These are phyloP conservation scores for Penicillium rolfsii DNA, from an alignment of 2,329 filamentous ascomycete genomes.

Conservation along the genomic window DNA sequence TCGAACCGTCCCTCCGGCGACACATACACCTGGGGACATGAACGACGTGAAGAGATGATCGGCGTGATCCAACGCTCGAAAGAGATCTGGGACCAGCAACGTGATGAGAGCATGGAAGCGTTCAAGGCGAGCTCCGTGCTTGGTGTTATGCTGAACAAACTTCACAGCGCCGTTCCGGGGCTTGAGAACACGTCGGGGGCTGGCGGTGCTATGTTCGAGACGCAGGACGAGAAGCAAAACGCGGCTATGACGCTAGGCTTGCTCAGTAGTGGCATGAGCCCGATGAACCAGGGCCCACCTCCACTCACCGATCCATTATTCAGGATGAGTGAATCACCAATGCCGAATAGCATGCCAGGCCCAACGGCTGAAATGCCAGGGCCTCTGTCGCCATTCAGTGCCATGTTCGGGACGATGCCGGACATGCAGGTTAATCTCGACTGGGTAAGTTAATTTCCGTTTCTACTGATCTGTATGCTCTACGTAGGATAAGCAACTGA, in stretches of 20 bases:
- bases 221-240: conserved; percentile 62
- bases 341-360: conserved; percentile 29
- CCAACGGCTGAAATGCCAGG: conserved; percentile 44
- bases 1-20: conserved; percentile 42
- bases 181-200: conserved; percentile 31
- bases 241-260: conserved; percentile 73
- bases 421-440: conserved; percentile 63
- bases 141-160: conserved; percentile 81
- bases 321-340: conserved; percentile 36
- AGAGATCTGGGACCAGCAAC: conserved; percentile 77
- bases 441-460: conserved; percentile 57
- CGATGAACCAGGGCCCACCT: conserved; percentile 42
- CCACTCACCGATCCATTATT: conserved; percentile 35
- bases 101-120: conserved; percentile 81
- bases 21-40: conserved; percentile 52
- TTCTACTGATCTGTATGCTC: neutral
- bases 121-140: conserved; percentile 82
- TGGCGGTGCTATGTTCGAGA: conserved; percentile 37
- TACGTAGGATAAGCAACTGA: neutral
- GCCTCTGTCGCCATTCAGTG: conserved; percentile 56
- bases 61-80: conserved; percentile 70
- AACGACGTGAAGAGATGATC: conserved; percentile 72
- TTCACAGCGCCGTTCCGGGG: conserved; percentile 51
- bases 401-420: conserved; percentile 59
- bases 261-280: conserved; percentile 65